Evolutionary conservation across 73 alveolate genomes (phyloP).

Genomic region (Paramecium octaurelia): DNA sequence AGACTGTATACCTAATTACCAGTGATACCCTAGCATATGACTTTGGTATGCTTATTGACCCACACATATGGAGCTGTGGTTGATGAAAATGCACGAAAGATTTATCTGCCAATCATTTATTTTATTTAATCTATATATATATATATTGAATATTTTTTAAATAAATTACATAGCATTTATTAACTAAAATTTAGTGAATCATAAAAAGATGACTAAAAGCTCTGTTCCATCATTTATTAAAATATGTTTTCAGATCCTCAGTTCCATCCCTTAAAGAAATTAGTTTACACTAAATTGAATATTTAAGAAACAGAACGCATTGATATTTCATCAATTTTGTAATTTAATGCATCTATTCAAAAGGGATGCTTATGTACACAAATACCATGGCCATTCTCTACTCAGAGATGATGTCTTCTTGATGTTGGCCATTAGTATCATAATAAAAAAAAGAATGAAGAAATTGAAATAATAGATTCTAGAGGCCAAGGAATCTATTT

Average conservation of each 20-base stretch:
- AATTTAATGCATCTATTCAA: not conserved
- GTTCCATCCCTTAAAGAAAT: not conserved
- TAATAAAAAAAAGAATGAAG: not conserved
- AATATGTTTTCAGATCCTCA: not conserved
- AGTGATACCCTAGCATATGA: slow-evolving; percentile 9
- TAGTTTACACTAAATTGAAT: not conserved
- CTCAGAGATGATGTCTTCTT: not conserved
- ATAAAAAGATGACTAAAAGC: not conserved
- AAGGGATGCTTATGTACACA: not conserved
- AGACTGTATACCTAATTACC: not conserved
- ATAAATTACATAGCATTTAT: not conserved
- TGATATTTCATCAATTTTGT: not conserved
- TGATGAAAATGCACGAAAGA: slow-evolving; percentile 18
- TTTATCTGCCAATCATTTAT: not conserved
- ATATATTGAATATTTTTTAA: not conserved
- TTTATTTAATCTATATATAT: not conserved
- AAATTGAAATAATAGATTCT: not conserved
- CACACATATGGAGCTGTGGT: not conserved
- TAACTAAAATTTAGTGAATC: not conserved
- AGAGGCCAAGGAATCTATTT: not conserved
- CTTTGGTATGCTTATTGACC: not conserved
- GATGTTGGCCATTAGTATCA: not conserved
- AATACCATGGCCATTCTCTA: not conserved
- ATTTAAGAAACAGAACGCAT: not conserved
- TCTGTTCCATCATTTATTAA: not conserved